Base-by-base conservation (phyloP, 2,329 filamentous ascomycete species). In the Ophiosphaerella narmari region DNA sequence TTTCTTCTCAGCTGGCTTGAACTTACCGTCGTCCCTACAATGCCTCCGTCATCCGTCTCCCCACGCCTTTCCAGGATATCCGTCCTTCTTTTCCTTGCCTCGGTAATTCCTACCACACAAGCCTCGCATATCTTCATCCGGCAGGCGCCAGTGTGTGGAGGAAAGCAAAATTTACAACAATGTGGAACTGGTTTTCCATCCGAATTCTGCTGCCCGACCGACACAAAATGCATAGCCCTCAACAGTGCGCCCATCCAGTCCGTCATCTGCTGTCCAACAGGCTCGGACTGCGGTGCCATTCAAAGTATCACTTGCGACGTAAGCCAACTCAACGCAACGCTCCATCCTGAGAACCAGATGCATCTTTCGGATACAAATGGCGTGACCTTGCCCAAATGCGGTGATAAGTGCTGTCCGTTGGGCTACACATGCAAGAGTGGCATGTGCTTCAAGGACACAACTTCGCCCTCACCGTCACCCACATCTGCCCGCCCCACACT, bases 241-340 rank as follows among this genome's bases (percentile, higher is more conserved):
- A 75, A 77, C 63, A 71, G 70, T 39, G 86, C 86, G 9, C 82
- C 76, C n/a, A 75, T 78, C 38, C 86, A 86, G 5, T 89, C 87
- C 0, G 79, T 86, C 12, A 75, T 91, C 41, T 92, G 89, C 76
- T 92, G 89, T 66, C 88, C 88, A 1, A 57, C 70, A 1, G 82
- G 79, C 32, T 53, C 58, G 32, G 77, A 78, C 61, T 92, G 89
- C 74, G 60, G 73, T n/a, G 77, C 70, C 40, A 87, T 92, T 60
- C 65, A 78, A 57, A 78, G 86, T 26, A 86, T 90, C 52, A 79
- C 79, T 34, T 91, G 88, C 77, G 81, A 89, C 56, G 64, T 86
- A 47, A 68, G 67, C 6, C 76, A 81, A 38, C 86, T 91, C 65
- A 82, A 91, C 60, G 78, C 83, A 2, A 78, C 73, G 7, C 59